Base-by-base conservation (phyloP, 331 rosid species). In the Stylosanthes scabra region DNA sequence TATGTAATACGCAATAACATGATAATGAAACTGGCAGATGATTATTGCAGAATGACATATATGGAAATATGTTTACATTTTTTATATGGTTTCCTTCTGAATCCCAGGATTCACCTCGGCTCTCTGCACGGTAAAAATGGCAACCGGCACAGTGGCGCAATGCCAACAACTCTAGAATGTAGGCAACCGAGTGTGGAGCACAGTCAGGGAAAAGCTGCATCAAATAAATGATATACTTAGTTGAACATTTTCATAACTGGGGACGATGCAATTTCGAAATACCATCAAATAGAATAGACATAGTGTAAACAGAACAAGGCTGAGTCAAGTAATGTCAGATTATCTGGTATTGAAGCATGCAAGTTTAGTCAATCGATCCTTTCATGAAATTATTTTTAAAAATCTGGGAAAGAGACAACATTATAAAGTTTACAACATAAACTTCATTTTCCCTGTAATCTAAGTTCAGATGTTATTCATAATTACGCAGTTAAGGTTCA, bases 131-230 rank as follows among this genome's bases (percentile, higher is more conserved):
- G 84, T 87, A 90, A 68, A 95, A 90, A 71, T 91, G 90, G 78
- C 96, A 95, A 58, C 99, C 97, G 12, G 99, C 97, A 66, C 97
- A 91, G 65, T 90, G 97, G 74, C 80, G 85, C 81, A 91, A 71
- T 58, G 74, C 14, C 86, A 95, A 81, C 83, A 95, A 64, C 74
- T 87, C 85, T 25, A 91, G 87, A 81, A 95, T 86, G 88, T 90
- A 89, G 71, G 87, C 78, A 40, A 95, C 92, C 12, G 97, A 85
- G 72, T 80, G 84, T 15, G 99, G 96, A 41, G 97, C 97, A 71
- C 97, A 95, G 66, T 91, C 93, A 9, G 99, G 93, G 82, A 91
- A 83, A 70, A 95, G 99, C 99, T 95, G 97, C 82, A 85, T 9
- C 28, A 49, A 80, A 41, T 44, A 46, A 55, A 70, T 60, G 74